Conservation (phyloP, 306 rosid genomes). For the Abrus pulchellus region DNA sequence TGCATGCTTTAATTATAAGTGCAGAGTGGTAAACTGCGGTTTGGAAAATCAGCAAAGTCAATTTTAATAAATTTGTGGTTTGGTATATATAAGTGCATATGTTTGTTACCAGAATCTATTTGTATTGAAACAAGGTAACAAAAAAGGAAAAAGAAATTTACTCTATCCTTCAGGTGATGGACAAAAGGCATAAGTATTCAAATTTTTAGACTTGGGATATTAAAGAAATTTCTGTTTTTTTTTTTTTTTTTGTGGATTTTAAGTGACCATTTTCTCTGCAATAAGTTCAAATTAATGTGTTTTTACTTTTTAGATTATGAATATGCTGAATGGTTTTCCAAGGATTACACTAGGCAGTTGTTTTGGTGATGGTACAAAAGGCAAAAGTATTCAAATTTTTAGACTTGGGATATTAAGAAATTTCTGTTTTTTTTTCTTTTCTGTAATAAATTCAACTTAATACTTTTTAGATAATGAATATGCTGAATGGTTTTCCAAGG, state of each 20-base stretch:
- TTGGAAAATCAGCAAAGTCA: background rate
- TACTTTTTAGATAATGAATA: background rate
- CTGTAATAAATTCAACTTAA: background rate
- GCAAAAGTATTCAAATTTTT: background rate
- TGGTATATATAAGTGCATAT: too few relatives aligned
- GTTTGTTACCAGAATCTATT: background rate
- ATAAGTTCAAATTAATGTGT: too few relatives aligned
- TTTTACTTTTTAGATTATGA: too few relatives aligned
- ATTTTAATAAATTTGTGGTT: background rate
- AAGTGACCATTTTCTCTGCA: too few relatives aligned
- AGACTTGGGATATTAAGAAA: constrained; percentile 15
- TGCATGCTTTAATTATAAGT: background rate
- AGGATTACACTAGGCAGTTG: too few relatives aligned
- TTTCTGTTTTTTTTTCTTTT: constrained; percentile 16
- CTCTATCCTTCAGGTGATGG: background rate
- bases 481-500: constrained; percentile 23
- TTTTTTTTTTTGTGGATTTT: too few relatives aligned
- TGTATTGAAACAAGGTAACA: background rate
- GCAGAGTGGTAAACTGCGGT: background rate
- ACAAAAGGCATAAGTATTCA: too few relatives aligned
- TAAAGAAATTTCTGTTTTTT: too few relatives aligned
- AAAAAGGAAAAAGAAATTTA: background rate
- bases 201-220: too few relatives aligned
- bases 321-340: too few relatives aligned
- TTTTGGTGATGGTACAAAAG: constrained; percentile 5